Evolutionary conservation across 2,329 filamentous ascomycete genomes (phyloP), one percentile per base, ranked within the genome.

Genomic region (Dothideomycetes sp.): DNA sequence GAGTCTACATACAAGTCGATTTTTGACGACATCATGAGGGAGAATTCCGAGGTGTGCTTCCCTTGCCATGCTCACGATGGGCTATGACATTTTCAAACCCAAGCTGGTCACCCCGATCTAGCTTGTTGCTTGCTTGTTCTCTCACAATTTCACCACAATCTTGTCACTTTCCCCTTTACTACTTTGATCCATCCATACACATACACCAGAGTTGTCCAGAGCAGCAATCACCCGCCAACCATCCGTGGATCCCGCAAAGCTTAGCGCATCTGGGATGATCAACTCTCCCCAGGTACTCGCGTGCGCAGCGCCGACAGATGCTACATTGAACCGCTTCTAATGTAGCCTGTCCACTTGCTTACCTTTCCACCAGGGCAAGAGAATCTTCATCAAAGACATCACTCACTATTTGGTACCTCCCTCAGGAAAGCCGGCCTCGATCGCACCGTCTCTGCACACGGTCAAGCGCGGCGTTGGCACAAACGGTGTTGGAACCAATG

Each of bases 371-470:
- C 51, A 93, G 84, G 83, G 79, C 53, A 94, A 94, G 68, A 84
- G 89, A 51, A 68, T 94, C 52, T 95, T 96, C 67, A 91, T 98
- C 73, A 98, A 98, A 63, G 91, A 96, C 61, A 98, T 96, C 67
- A 81, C 84, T 41, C 82, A 95, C 63, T 96, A 96, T 61, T 71
- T 95, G 49, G 70, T 94, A 47, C 83, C 87, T 4, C 84, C 85
- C 3, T 68, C 82, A 47, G 70, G 72, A 34, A 73, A 81, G 52
- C 69, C 74, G 11, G 75, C 84, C 37, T 69, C 68, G 36, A 77
- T 91, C 44, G 87, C 85, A 8, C 83, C 84, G 2, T 94, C 86
- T n/a, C 70, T 95, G 37, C 55, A 63, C 37, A 61, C 63, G 51
- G 40, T 56, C 49, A 73, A 74, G 55, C 72, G 72, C 32, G 75